Conservation (phyloP, 225 moss, liverwort and hornwort species). For the Pseudoscleropodium purum region DNA sequence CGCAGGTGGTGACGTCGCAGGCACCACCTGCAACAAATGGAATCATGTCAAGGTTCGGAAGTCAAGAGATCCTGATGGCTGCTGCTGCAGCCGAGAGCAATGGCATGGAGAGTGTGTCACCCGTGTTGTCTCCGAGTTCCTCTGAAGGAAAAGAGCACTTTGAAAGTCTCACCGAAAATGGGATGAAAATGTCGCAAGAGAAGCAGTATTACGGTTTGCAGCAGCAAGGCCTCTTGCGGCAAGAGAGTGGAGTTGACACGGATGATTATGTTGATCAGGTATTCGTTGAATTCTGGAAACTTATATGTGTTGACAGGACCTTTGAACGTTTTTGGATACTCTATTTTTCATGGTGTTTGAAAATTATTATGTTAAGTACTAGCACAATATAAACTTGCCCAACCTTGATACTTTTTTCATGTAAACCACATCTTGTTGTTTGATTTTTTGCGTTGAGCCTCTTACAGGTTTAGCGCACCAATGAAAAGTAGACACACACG, state of each 20-base stretch:
- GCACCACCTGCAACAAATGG: background rate
- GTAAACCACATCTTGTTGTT: background rate
- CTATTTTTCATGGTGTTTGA: background rate
- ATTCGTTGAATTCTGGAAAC: background rate
- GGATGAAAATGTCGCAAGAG: slow-evolving; percentile 25
- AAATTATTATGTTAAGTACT: background rate
- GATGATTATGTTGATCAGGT: slow-evolving; percentile 35
- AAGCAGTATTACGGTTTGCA: slow-evolving; percentile 15
- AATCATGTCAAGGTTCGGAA: slow-evolving; percentile 24
- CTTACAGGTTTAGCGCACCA: background rate
- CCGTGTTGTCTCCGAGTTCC: slow-evolving; percentile 29
- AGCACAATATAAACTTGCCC: background rate
- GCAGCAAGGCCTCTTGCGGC: background rate
- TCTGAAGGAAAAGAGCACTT: slow-evolving; percentile 21
- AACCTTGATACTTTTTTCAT: background rate
- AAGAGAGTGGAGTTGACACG: slow-evolving; percentile 11
- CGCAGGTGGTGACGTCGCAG: background rate
- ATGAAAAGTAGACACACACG: background rate
- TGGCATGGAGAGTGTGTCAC: background rate
- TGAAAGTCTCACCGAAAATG: slow-evolving; percentile 21
- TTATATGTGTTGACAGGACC: background rate
- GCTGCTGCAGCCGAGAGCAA: slow-evolving; percentile 6
- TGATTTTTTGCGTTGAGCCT: background rate
- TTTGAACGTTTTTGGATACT: background rate
- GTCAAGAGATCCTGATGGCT: slow-evolving; percentile 27